Conservation (phyloP, 345 rosid genomes). For the Pistacia integerrima region DNA sequence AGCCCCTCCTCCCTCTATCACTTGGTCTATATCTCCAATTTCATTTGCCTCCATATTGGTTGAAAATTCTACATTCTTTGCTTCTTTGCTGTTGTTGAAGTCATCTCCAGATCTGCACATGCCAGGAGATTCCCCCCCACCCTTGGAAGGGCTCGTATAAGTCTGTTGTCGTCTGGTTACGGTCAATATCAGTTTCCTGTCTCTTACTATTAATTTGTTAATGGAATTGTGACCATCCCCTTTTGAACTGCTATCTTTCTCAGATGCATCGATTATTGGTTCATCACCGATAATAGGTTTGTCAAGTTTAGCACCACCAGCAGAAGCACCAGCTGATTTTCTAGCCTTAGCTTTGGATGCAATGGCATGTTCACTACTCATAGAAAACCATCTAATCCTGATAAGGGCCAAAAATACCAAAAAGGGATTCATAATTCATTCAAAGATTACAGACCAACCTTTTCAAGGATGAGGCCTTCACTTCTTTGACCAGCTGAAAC, state of each 20-base stretch:
- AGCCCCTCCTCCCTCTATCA: background rate
- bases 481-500: constrained; percentile 19
- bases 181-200: constrained; percentile 3
- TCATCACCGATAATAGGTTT: constrained; percentile 2
- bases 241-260: constrained; percentile 1
- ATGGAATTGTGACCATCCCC: constrained; percentile 6
- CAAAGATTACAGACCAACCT: constrained; percentile 27
- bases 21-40: background rate
- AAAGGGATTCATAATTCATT: background rate
- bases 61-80: background rate
- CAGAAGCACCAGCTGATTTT: constrained; percentile 8
- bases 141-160: background rate
- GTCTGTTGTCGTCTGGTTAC: background rate
- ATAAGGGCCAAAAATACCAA: background rate
- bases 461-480: constrained; percentile 28
- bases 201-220: constrained; percentile 3
- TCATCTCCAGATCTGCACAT: background rate
- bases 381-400: constrained; percentile 19
- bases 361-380: constrained; percentile 18
- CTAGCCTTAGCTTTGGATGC: constrained; percentile 20
- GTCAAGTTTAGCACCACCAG: background rate
- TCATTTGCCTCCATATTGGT: background rate
- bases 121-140: background rate
- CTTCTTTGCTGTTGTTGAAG: background rate
- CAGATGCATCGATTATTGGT: background rate